These are phyloP conservation scores for Fusarium papillatum DNA, from an alignment of 2,329 filamentous ascomycete species.

Conservation along the genomic window DNA sequence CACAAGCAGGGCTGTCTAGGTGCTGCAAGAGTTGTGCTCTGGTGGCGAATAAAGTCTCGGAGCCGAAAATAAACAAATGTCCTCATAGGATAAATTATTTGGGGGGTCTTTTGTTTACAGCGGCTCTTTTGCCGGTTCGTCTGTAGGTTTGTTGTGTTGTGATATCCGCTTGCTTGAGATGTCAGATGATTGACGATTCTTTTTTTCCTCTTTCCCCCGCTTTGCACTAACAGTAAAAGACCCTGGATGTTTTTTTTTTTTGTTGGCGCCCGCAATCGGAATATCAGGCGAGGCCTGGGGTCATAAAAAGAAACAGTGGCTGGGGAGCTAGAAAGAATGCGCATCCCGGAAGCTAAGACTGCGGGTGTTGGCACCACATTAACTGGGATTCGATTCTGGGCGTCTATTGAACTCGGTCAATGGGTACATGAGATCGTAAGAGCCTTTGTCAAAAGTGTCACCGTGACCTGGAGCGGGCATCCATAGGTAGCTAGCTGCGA, in stretches of 20 bases:
- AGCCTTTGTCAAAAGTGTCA: background rate
- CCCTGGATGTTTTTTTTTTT: background rate
- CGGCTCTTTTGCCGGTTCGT: background rate
- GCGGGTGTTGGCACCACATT: background rate
- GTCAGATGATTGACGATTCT: background rate
- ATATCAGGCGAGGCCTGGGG: background rate
- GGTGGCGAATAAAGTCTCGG: background rate
- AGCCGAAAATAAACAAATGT: background rate
- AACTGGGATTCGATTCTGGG: background rate
- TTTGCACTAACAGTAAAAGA: background rate
- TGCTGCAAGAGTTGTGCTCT: background rate
- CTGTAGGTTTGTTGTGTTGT: too few relatives aligned
- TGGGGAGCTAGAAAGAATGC: background rate
- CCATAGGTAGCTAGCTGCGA: background rate
- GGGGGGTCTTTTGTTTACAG: background rate
- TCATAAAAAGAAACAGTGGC: background rate
- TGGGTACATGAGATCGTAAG: background rate
- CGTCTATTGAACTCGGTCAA: background rate
- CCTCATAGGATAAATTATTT: background rate
- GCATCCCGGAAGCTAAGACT: background rate
- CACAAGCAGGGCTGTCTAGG: background rate
- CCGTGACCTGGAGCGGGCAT: background rate
- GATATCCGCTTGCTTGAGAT: background rate
- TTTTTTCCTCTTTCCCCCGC: background rate
- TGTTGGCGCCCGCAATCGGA: background rate